Conservation (phyloP, 2,329 filamentous ascomycete genomes). For the Curvularia verruculosa region DNA sequence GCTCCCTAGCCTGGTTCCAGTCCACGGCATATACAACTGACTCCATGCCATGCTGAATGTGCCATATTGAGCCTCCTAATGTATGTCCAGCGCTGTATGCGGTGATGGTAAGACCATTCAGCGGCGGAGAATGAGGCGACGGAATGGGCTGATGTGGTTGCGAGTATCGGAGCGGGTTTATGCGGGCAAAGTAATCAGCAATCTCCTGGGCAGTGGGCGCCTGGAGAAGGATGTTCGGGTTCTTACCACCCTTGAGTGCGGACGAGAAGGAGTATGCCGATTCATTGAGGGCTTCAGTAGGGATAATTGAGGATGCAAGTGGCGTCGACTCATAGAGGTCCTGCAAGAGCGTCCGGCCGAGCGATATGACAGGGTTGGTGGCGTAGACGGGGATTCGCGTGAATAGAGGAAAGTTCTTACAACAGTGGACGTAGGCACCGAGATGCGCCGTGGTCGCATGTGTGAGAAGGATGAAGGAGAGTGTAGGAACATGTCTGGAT, state of each 20-base stretch:
- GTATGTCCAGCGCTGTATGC: constrained; percentile 97
- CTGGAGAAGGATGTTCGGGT: constrained; percentile 62
- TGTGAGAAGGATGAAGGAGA: constrained; percentile 92
- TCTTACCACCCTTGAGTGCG: constrained; percentile 57
- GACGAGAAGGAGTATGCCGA: constrained; percentile 58
- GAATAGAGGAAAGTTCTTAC: constrained; percentile 93
- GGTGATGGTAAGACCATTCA: constrained; percentile 91
- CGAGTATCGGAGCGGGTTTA: constrained; percentile 94
- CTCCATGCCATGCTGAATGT: constrained; percentile 94
- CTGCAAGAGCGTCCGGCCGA: constrained; percentile 87
- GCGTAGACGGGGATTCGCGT: constrained; percentile 92
- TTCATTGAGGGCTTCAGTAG: constrained; percentile 73
- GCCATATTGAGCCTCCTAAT: constrained; percentile 96
- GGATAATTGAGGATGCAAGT: constrained; percentile 83
- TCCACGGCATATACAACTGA: constrained; percentile 97
- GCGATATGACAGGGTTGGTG: constrained; percentile 88
- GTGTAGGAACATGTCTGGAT: constrained; percentile 80
- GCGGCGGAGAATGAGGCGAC: constrained; percentile 84
- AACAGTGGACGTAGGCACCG: constrained; percentile 93
- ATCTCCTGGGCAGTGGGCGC: constrained; percentile 88
- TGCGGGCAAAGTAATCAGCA: constrained; percentile 85
- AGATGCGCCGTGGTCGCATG: constrained; percentile 92
- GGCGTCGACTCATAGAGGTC: constrained; percentile 92
- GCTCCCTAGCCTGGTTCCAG: constrained; percentile 97
- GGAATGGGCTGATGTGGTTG: constrained; percentile 90